Evolutionary conservation across 306 rosid species (phyloP).

Genomic region (Cucurbita maxima): DNA sequence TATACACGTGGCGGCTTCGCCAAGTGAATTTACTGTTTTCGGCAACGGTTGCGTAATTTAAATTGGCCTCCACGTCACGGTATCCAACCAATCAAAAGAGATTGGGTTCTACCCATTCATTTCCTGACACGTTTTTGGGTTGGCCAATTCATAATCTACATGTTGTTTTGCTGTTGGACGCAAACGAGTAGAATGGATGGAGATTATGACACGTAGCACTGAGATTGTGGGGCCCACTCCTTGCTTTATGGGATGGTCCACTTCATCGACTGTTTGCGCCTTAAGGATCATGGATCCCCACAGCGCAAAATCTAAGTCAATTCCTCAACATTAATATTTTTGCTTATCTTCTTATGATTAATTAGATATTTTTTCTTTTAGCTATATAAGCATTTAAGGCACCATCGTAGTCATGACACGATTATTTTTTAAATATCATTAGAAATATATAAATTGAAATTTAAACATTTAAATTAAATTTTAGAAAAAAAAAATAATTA

Average conservation of each 20-base stretch:
- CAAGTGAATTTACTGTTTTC: not conserved
- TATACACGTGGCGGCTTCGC: not conserved
- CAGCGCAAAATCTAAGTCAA: not conserved
- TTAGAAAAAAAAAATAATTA: no score
- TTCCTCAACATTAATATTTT: not conserved
- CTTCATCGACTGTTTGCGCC: not conserved
- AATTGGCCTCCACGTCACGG: not conserved
- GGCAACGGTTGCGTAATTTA: not conserved
- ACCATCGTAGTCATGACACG: not conserved
- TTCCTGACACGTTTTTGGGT: not conserved
- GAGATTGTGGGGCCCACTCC: not conserved
- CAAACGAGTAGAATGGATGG: not conserved
- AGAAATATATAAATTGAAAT: no score
- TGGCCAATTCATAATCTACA: not conserved
- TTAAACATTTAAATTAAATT: no score
- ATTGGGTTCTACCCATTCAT: not conserved
- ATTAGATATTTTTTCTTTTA: not conserved
- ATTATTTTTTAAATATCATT: not conserved
- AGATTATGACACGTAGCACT: constrained; percentile 9
- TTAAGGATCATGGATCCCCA: not conserved
- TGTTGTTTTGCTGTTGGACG: not conserved
- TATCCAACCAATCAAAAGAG: not conserved
- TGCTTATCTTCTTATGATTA: not conserved
- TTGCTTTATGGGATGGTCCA: not conserved
- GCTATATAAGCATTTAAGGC: not conserved